A percentile compares a stretch with the other conserved stretches of the same genome.
Conservation (phyloP, 257 asterid species). For the Thymus quinquecostatus region DNA sequence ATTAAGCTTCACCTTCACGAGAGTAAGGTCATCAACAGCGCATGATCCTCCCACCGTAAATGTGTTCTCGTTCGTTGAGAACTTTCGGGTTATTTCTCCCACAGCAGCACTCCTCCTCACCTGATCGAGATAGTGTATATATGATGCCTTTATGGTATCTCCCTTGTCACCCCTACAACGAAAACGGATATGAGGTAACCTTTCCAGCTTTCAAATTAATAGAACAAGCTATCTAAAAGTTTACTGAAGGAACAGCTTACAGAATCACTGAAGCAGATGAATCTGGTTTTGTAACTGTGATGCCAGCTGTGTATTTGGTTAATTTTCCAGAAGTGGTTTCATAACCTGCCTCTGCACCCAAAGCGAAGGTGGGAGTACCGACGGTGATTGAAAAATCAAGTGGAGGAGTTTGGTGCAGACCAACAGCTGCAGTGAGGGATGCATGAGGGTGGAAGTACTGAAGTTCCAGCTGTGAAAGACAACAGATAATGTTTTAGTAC, state of each 20-base stretch:
- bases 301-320: slow-evolving; percentile 81
- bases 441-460: slow-evolving; percentile 90
- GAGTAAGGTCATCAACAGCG: slow-evolving; percentile 56
- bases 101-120: slow-evolving; percentile 62
- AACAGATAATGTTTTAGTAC: slow-evolving; percentile 16
- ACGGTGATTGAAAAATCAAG: slow-evolving; percentile 67
- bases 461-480: slow-evolving; percentile 62
- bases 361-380: slow-evolving; percentile 84
- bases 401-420: slow-evolving; percentile 63
- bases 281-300: slow-evolving; percentile 74
- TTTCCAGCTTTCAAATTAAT: slow-evolving; percentile 1
- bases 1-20: slow-evolving; percentile 64
- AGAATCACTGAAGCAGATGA: slow-evolving; percentile 73
- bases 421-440: slow-evolving; percentile 68
- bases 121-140: slow-evolving; percentile 58
- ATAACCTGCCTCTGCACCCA: slow-evolving; percentile 89
- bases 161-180: slow-evolving; percentile 66
- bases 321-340: slow-evolving; percentile 67
- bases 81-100: slow-evolving; percentile 63
- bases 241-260: slow-evolving; percentile 46
- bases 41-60: slow-evolving; percentile 70
- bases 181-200: background rate
- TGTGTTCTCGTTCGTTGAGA: slow-evolving; percentile 72
- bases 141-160: slow-evolving; percentile 66
- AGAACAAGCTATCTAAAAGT: background rate